Percentiles rank a stretch among this genome's conserved stretches.
These are phyloP conservation scores for Aspergillus awamori DNA, from an alignment of 2,329 filamentous ascomycete species.

Conservation along the genomic window DNA sequence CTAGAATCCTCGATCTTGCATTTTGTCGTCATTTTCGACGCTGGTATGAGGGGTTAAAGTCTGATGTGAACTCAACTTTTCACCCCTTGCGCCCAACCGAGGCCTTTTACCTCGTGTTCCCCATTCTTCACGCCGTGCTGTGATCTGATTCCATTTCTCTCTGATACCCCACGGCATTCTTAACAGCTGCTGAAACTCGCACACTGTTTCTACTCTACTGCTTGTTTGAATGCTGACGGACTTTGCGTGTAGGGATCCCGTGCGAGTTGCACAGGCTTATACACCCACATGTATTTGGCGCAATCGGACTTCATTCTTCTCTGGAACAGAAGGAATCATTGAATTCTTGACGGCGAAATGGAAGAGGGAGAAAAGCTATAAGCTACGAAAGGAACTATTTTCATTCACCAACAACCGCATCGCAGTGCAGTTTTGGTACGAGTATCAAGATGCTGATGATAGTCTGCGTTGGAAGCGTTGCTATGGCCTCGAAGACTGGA, in stretches of 20 bases:
- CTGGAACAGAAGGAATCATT: slow-evolving; percentile 68
- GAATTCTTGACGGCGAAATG: slow-evolving; percentile 73
- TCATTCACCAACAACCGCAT: slow-evolving; percentile 74
- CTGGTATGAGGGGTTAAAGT: slow-evolving; percentile 2
- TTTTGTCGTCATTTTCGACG: background rate
- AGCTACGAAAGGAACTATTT: slow-evolving; percentile 81
- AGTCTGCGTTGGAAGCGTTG: slow-evolving; percentile 77
- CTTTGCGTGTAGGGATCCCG: slow-evolving; percentile 59
- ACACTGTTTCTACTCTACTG: background rate
- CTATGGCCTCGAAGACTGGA: slow-evolving; percentile 69
- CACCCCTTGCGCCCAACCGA: background rate
- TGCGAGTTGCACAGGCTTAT: slow-evolving; percentile 69
- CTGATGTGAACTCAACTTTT: background rate
- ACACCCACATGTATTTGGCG: slow-evolving; percentile 78
- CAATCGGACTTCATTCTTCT: slow-evolving; percentile 71
- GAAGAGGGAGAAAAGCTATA: slow-evolving; percentile 71
- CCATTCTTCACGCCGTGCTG: background rate
- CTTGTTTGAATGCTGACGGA: background rate
- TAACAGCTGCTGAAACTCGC: background rate
- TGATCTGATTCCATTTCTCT: background rate
- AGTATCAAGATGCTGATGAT: slow-evolving; percentile 69
- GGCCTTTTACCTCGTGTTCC: background rate
- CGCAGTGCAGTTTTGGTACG: slow-evolving; percentile 90
- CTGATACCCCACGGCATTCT: background rate
- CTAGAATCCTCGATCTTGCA: background rate